A percentile compares a stretch with the other conserved stretches of the same genome.
These are phyloP conservation scores for Blastocystis sp. DNA, from an alignment of 352 stramenopile species.

Conservation along the genomic window DNA sequence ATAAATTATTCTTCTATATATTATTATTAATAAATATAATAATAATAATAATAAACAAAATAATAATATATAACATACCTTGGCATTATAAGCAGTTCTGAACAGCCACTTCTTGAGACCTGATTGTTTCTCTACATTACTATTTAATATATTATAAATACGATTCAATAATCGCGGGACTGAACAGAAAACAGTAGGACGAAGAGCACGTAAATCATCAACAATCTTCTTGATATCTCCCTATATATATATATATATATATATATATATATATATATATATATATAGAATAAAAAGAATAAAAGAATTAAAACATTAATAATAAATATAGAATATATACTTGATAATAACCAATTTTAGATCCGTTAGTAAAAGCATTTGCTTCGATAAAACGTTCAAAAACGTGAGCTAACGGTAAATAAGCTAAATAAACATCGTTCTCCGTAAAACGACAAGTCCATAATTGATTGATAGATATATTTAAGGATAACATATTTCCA, in stretches of 20 bases:
- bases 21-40: too few species aligned
- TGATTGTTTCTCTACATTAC: conserved; percentile 44
- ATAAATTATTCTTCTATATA: conserved; percentile 44
- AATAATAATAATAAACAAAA: too few species aligned
- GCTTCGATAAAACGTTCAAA: conserved; percentile 68
- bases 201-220: conserved; percentile 66
- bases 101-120: conserved; percentile 39
- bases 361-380: conserved; percentile 53
- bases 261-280: too few species aligned
- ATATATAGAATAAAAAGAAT: too few species aligned
- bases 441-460: conserved; percentile 39
- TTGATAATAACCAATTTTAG: conserved; percentile 70
- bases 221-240: conserved; percentile 64
- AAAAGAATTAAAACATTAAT: too few species aligned
- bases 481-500: conserved; percentile 51
- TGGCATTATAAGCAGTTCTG: conserved; percentile 2
- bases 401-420: conserved; percentile 80
- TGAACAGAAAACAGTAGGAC: conserved; percentile 67
- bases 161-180: conserved; percentile 85
- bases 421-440: conserved; percentile 71
- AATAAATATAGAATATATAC: conserved; percentile 46
- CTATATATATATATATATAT: too few species aligned
- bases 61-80: conserved; percentile 46
- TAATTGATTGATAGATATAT: conserved; percentile 41
- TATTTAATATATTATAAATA: conserved; percentile 75